Percentiles rank a stretch among this genome's conserved stretches.
Evolutionary conservation across 805 yeast genomes (phyloP).

Genomic region (Suhomyces sp.): DNA sequence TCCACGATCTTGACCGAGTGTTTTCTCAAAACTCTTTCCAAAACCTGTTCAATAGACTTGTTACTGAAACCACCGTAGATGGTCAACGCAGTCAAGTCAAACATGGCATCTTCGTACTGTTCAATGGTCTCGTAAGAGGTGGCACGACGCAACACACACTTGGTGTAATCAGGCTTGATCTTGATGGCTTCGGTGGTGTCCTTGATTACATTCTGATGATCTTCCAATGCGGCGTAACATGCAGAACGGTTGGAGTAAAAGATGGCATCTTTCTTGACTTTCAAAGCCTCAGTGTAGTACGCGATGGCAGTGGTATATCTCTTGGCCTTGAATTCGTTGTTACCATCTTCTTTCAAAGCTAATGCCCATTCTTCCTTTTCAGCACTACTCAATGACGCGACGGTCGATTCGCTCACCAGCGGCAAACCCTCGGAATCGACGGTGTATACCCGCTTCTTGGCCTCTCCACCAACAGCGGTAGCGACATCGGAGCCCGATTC

Average conservation of each 20-base stretch:
- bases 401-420: conserved; percentile 45
- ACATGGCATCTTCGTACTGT: conserved; percentile 78
- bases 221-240: conserved; percentile 79
- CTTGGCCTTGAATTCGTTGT: conserved; percentile 68
- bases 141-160: conserved; percentile 92
- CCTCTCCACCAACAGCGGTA: conserved; percentile 1
- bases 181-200: conserved; percentile 86
- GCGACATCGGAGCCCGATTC: conserved; percentile 3
- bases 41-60: conserved; percentile 70
- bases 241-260: conserved; percentile 96
- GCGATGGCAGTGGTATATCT: conserved; percentile 73
- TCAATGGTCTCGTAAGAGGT: conserved; percentile 84
- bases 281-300: conserved; percentile 75
- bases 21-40: conserved; percentile 83
- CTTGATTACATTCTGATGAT: conserved; percentile 79
- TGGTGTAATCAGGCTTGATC: conserved; percentile 85
- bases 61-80: conserved; percentile 81
- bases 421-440: conserved; percentile 58
- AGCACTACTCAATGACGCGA: conserved; percentile 45
- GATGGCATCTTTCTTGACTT: conserved; percentile 77
- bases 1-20: conserved; percentile 74
- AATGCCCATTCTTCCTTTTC: conserved; percentile 66
- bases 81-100: conserved; percentile 87
- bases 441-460: conserved; percentile 44
- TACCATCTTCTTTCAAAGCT: conserved; percentile 87